These are phyloP conservation scores for Phlyctochytrium planicorne DNA, from an alignment of 192 early-diverging fungal species.

Conservation along the genomic window DNA sequence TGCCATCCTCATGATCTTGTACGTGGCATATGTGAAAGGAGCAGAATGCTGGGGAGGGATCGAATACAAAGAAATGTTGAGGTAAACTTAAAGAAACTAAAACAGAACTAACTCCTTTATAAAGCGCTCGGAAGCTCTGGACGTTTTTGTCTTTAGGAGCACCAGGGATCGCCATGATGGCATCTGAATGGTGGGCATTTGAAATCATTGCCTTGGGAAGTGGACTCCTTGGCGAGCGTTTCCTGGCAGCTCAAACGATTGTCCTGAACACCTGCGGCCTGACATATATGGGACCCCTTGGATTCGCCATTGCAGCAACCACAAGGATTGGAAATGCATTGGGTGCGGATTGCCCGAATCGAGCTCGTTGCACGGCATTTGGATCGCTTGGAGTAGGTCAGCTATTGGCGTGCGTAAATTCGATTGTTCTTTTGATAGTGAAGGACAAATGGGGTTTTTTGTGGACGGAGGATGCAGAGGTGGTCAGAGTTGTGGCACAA, in stretches of 20 bases:
- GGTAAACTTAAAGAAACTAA: not conserved
- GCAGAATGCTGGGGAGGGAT: slow-evolving; percentile 85
- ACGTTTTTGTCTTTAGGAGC: slow-evolving; percentile 58
- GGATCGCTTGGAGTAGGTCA: not conserved
- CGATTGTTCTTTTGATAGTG: slow-evolving; percentile 4
- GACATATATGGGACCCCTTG: slow-evolving; percentile 75
- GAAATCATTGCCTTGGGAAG: slow-evolving; percentile 54
- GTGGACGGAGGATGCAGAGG: slow-evolving; percentile 65
- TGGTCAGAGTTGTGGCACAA: slow-evolving; percentile 68
- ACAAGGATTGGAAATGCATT: slow-evolving; percentile 67
- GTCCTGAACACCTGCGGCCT: slow-evolving; percentile 70
- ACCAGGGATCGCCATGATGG: slow-evolving; percentile 71
- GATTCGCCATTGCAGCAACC: slow-evolving; percentile 75
- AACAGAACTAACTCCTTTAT: not conserved
- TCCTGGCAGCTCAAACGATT: slow-evolving; percentile 80
- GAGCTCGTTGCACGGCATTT: not conserved
- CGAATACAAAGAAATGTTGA: slow-evolving; percentile 63
- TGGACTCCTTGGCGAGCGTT: slow-evolving; percentile 69
- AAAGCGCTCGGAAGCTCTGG: slow-evolving; percentile 9
- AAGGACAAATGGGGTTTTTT: slow-evolving; percentile 45
- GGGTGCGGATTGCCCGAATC: slow-evolving; percentile 17
- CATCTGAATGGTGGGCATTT: slow-evolving; percentile 49
- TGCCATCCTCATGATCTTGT: slow-evolving; percentile 61
- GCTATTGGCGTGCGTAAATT: slow-evolving; percentile 4
- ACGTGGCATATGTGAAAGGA: slow-evolving; percentile 59